Evolutionary conservation across 345 rosid genomes (phyloP), one percentile per base, ranked within the genome.

Genomic region (Arabis alpina): DNA sequence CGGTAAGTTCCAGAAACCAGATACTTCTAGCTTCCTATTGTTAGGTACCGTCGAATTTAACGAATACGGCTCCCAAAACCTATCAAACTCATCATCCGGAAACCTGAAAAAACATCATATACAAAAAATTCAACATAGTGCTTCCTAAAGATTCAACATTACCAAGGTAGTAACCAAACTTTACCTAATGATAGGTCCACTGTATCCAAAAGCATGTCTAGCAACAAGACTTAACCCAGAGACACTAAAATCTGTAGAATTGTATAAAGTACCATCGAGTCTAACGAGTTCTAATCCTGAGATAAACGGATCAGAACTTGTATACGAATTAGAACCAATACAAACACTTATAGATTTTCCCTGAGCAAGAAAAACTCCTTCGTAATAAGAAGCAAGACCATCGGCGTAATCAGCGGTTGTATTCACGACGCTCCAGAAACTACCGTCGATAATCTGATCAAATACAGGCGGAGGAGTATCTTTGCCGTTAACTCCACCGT

Each of bases 1-100:
- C 4, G 99, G 99, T 2, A 81, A 82, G 75, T 94, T 94, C 99
- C 99, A 94, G 72, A 94, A 85, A 68, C 96, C 92, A 23, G 89
- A 82, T 77, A 88, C 82, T 8, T 87, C 77, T 3, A 84, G 56
- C 15, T 76, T 84, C 28, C 66, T 82, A 60, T 84, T 87, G 80
- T 74, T 77, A 4, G 93, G 76, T 25, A 53, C 37, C 4, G 77
- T 66, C 27, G 71, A 39, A 14, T 59, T 69, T 37, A 66, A 67
- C 30, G 76, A 82, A 28, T 79, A 85, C 34, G 91, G 90, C 80
- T 80, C 89, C 99, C 99, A 94, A 50, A 76, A 70, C 63, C 97
- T 86, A 79, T 88, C 89, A 61, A 82, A 91, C 55, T 47, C 79
- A 80, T 94, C 97, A 74, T 91, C 93, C 24, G 95, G 97, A 66